Conservation (phyloP, 139 green algal genomes). For the Coelastrella sp. region DNA sequence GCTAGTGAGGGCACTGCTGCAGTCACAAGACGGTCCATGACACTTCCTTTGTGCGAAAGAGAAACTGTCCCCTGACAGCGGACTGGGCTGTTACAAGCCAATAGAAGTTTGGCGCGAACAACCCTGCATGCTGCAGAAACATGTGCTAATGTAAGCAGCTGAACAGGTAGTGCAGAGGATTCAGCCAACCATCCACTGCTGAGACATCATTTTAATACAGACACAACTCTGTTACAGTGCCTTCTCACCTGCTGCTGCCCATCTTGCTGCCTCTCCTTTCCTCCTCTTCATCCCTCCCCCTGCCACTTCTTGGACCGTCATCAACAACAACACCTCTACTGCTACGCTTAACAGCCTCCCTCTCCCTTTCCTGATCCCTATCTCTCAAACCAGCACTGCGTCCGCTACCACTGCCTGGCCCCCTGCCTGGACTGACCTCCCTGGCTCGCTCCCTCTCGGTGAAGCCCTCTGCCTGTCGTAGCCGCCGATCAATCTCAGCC, state of each 20-base stretch:
- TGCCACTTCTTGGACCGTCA: neutral
- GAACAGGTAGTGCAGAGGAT: neutral
- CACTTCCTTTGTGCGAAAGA: no score
- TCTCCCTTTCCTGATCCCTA: conserved; percentile 26
- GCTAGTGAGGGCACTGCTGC: no score
- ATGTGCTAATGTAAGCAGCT: no score
- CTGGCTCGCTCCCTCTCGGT: neutral
- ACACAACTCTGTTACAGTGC: no score
- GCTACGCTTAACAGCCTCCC: neutral
- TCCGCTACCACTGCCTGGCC: neutral
- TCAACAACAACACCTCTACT: neutral
- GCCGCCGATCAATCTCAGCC: conserved; percentile 46
- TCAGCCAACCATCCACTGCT: neutral
- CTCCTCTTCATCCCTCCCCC: neutral
- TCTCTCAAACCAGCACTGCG: neutral
- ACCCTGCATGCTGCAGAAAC: no score
- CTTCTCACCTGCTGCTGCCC: conserved; percentile 4
- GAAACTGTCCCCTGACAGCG: no score
- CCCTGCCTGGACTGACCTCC: neutral
- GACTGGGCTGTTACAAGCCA: no score
- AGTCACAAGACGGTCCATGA: no score
- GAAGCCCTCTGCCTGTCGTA: conserved; percentile 22
- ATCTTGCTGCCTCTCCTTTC: neutral
- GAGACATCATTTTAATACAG: no score
- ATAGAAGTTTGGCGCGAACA: no score